Evolutionary conservation across 2,329 filamentous ascomycete species (phyloP), one percentile per base, ranked within the genome.

Genomic region (Hypoxylon sp.): DNA sequence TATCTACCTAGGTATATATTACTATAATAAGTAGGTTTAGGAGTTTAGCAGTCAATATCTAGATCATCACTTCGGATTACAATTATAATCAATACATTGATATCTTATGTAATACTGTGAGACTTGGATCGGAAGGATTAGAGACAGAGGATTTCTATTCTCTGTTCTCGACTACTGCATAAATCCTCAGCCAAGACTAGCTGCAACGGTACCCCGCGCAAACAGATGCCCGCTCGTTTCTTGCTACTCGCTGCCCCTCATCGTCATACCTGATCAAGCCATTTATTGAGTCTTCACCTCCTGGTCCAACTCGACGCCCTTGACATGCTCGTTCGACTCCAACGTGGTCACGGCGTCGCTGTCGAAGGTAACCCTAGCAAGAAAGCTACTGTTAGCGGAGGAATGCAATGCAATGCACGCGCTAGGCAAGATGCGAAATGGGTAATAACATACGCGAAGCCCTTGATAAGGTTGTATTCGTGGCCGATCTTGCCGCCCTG

Each of bases 381-480:
- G 17, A 55, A 11, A 34, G 59, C 13, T 56, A 19, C 7, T 56
- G n/a, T 26, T 54, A 59, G 48, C 37, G 49, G 39, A 41, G 52
- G 17, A 53, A 46, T 50, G 44, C 44, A 46, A 47, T 41, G 37
- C 37, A 41, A 19, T 41, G 34, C 28, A 49, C 17, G 24, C n/a
- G 53, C 3, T 53, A 26, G 20, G 17, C 7, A 34, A 39, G 48
- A n/a, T 22, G 13, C 28, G 28, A 15, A 15, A 49, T 37, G 22
- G 15, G 24, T 8, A 37, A 10, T 13, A 7, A 49, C 91, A 71
- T 88, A 97, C 94, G 91, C 89, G 82, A 97, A 97, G 61, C 91
- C 94, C 82, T 94, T 96, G 85, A 97, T 93, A 72, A 97, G 80
- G 64, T 81, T 89, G 84, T 92, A 97, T 77, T 95, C 91, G 72